phyloP scores from a whole-genome alignment of 2,329 filamentous ascomycete species.

The Corniculantispora saksenae region DNA sequence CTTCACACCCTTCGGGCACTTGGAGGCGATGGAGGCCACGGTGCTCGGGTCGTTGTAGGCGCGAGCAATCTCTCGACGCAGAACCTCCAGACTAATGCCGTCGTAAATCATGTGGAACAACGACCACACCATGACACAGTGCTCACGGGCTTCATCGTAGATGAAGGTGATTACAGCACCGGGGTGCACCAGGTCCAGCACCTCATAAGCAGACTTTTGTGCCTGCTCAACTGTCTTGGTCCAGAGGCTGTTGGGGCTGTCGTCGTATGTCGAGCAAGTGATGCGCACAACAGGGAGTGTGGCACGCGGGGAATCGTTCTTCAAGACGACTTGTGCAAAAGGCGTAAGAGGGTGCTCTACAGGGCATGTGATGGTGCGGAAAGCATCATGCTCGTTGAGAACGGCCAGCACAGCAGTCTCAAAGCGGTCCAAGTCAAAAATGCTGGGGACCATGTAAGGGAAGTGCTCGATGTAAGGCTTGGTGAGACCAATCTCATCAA shows the following conservation, averaged over 20 bases:
- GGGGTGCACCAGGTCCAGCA: constrained; percentile 12
- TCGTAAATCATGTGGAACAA: constrained; percentile 36
- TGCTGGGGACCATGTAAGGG: constrained; percentile 19
- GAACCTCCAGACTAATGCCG: constrained; percentile 16
- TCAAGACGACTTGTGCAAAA: constrained; percentile 19
- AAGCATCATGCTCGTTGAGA: constrained; percentile 19
- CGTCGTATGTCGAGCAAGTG: constrained; percentile 16
- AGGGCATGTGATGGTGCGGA: constrained; percentile 20
- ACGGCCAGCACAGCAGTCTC: constrained; percentile 19
- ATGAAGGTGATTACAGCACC: constrained; percentile 16
- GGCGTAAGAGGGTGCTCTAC: constrained; percentile 21
- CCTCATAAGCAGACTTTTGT: constrained; percentile 17
- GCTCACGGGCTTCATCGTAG: constrained; percentile 12
- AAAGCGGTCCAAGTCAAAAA: constrained; percentile 18
- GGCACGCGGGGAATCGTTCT: not conserved
- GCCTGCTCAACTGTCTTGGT: constrained; percentile 10
- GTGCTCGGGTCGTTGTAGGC: constrained; percentile 15
- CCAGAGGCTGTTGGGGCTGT: constrained; percentile 17
- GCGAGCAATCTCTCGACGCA: constrained; percentile 17
- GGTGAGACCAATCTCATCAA: constrained; percentile 8
- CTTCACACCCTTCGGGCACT: constrained; percentile 12
- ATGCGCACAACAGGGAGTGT: constrained; percentile 11
- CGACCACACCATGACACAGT: constrained; percentile 31
- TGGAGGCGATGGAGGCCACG: constrained; percentile 6
- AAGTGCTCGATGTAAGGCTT: constrained; percentile 21